Evolutionary conservation across 768 basidiomycete genomes (phyloP).

Genomic region (Vishniacozyma victoriae): DNA sequence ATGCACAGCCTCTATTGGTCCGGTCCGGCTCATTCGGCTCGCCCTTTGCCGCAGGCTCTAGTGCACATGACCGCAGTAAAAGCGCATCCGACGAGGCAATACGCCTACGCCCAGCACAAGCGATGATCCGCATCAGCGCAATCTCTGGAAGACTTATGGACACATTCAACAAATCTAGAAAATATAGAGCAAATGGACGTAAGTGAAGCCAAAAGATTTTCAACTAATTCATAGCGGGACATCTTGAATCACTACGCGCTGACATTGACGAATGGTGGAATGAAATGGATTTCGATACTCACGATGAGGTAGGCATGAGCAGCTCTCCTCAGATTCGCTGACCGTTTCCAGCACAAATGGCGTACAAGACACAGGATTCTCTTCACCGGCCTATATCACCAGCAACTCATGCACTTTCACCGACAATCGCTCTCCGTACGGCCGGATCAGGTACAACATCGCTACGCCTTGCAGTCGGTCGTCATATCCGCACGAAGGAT

Average conservation of each 20-base stretch:
- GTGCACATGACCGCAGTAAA: too few species aligned
- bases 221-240: too few species aligned
- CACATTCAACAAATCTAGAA: slow-evolving; percentile 17
- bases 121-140: slow-evolving; percentile 8
- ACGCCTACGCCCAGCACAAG: slow-evolving; percentile 1
- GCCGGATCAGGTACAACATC: slow-evolving; percentile 11
- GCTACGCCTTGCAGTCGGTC: slow-evolving; percentile 15
- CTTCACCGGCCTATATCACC: slow-evolving; percentile 24
- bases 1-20: too few species aligned
- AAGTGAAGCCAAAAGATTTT: too few species aligned
- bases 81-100: too few species aligned
- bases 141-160: slow-evolving; percentile 24
- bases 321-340: neutral
- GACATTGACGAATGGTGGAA: slow-evolving; percentile 26
- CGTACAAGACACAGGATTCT: slow-evolving; percentile 3
- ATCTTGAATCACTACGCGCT: too few species aligned
- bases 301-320: slow-evolving; percentile 1
- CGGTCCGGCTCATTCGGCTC: too few species aligned
- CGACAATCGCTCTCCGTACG: slow-evolving; percentile 16
- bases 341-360: too few species aligned
- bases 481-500: slow-evolving; percentile 16
- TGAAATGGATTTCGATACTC: slow-evolving; percentile 15
- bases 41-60: too few species aligned
- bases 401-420: slow-evolving; percentile 18
- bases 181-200: slow-evolving; percentile 4